Conservation (phyloP, 345 rosid genomes). For the Boechera retrofracta region DNA sequence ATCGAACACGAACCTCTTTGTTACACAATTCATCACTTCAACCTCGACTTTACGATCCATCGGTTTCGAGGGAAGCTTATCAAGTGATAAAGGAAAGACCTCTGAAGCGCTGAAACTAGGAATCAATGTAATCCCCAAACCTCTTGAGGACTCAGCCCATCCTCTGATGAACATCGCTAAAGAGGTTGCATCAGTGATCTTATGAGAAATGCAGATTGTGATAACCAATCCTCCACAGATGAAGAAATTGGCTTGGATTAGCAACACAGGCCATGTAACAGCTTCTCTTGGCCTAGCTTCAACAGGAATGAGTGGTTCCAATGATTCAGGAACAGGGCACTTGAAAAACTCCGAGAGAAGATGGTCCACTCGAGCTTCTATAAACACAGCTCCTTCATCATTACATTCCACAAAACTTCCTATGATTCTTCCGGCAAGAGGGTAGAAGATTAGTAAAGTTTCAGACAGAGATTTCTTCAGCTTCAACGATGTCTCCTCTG, state of each 20-base stretch:
- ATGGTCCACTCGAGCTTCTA: conserved; percentile 46
- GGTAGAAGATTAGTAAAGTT: conserved; percentile 52
- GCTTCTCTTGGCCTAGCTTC: conserved; percentile 43
- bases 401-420: conserved; percentile 42
- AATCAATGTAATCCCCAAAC: conserved; percentile 11
- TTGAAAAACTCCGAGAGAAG: conserved; percentile 44
- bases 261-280: conserved; percentile 40
- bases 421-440: conserved; percentile 44
- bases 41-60: conserved; percentile 22
- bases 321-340: conserved; percentile 33
- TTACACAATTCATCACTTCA: conserved; percentile 24
- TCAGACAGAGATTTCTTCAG: conserved; percentile 55
- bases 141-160: conserved; percentile 47
- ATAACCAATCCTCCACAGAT: conserved; percentile 56
- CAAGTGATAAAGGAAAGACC: conserved; percentile 42
- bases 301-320: conserved; percentile 45
- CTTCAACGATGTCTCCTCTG: conserved; percentile 29
- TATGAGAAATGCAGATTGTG: conserved; percentile 50
- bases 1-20: conserved; percentile 57
- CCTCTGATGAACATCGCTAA: conserved; percentile 49
- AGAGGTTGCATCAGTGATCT: conserved; percentile 54
- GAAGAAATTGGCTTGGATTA: conserved; percentile 51
- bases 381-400: conserved; percentile 50
- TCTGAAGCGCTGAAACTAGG: conserved; percentile 49
- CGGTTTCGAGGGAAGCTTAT: conserved; percentile 24